Evolutionary conservation across 2,329 filamentous ascomycete species (phyloP).

Genomic region (Paecilomyces niveus): DNA sequence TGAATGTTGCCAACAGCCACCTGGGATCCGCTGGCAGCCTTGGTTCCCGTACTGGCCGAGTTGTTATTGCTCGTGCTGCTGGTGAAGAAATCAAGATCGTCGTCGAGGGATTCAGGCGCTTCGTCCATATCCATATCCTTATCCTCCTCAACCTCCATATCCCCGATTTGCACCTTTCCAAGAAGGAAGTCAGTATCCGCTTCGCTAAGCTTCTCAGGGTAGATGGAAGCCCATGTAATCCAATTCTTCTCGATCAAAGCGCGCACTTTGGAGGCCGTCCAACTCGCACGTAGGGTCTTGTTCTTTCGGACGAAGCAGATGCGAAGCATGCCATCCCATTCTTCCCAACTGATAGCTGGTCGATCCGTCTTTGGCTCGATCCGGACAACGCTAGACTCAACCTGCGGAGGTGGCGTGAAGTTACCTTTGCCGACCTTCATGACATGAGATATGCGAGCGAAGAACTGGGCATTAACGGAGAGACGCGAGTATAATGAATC

Average conservation of each 20-base stretch:
- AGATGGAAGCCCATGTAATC: slow-evolving; percentile 11
- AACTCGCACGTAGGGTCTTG: slow-evolving; percentile 70
- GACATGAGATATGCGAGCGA: slow-evolving; percentile 55
- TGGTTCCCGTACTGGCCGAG: slow-evolving; percentile 8
- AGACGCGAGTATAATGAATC: slow-evolving; percentile 88
- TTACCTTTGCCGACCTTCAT: slow-evolving; percentile 96
- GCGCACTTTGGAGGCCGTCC: slow-evolving; percentile 60
- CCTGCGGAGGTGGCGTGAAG: slow-evolving; percentile 88
- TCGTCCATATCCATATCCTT: slow-evolving; percentile 38
- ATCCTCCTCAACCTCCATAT: slow-evolving; percentile 31
- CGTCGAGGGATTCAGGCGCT: slow-evolving; percentile 23
- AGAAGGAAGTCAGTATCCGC: neutral
- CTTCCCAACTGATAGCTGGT: slow-evolving; percentile 84
- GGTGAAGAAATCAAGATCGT: slow-evolving; percentile 69
- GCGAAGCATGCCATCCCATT: slow-evolving; percentile 82
- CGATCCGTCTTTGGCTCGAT: slow-evolving; percentile 81
- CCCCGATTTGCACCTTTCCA: slow-evolving; percentile 5
- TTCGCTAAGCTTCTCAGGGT: neutral
- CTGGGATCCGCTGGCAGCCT: neutral
- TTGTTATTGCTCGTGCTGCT: slow-evolving; percentile 31
- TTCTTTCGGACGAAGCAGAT: slow-evolving; percentile 76
- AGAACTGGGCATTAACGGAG: slow-evolving; percentile 91
- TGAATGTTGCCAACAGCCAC: slow-evolving; percentile 46
- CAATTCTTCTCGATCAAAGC: slow-evolving; percentile 10
- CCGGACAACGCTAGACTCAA: slow-evolving; percentile 84